Conservation (phyloP, 225 moss, liverwort and hornwort species). For the Polytrichum formosum region DNA sequence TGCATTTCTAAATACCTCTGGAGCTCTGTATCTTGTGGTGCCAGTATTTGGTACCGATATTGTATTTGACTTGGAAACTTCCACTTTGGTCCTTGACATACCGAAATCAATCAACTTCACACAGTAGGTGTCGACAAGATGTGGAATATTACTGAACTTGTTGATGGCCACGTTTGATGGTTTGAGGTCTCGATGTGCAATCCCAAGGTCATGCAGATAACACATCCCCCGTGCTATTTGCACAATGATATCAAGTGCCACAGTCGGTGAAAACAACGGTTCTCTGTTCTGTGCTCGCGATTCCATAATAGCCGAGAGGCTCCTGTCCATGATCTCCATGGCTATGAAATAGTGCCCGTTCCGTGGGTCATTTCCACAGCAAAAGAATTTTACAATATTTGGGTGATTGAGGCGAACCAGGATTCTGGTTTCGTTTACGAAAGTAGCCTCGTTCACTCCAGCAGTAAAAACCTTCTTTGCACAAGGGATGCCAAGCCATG, state of each 20-base stretch:
- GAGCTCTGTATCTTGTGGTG: slow-evolving; percentile 22
- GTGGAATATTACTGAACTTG: background rate
- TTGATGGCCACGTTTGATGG: slow-evolving; percentile 21
- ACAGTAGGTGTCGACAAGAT: slow-evolving; percentile 4
- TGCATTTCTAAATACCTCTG: slow-evolving; percentile 14
- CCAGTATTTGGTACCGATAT: slow-evolving; percentile 4
- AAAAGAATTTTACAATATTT: slow-evolving; percentile 15
- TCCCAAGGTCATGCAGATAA: slow-evolving; percentile 12
- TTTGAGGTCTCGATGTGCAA: slow-evolving; percentile 26
- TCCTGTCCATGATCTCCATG: slow-evolving; percentile 27
- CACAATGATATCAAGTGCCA: slow-evolving; percentile 19
- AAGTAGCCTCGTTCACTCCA: background rate
- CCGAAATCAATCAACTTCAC: slow-evolving; percentile 22
- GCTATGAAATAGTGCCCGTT: slow-evolving; percentile 12
- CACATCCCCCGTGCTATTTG: slow-evolving; percentile 23
- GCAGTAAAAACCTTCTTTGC: slow-evolving; percentile 19
- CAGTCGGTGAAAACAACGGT: background rate
- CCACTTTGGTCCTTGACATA: slow-evolving; percentile 23
- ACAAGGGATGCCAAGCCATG: slow-evolving; percentile 18
- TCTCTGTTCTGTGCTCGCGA: background rate
- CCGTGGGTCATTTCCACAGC: slow-evolving; percentile 7
- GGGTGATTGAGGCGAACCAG: slow-evolving; percentile 17
- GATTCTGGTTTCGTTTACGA: slow-evolving; percentile 16
- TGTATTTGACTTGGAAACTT: slow-evolving; percentile 3
- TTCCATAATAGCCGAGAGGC: slow-evolving; percentile 1